Evolutionary conservation across 2,329 filamentous ascomycete genomes (phyloP), one percentile per base, ranked within the genome.

Genomic region (Talaromyces sp.): DNA sequence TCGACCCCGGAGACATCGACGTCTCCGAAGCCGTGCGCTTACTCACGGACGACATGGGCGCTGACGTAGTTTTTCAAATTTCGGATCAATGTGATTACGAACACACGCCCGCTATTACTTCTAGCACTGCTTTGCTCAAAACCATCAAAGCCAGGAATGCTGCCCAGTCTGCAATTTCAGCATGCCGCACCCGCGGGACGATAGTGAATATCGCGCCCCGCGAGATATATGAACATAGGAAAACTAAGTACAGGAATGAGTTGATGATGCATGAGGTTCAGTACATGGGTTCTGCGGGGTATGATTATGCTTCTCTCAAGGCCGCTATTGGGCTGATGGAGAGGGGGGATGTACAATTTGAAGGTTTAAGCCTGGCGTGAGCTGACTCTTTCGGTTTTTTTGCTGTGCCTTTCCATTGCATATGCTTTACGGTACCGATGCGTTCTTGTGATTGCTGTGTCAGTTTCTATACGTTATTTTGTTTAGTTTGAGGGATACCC

Each of bases 201-300:
- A 58, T 58, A 24, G 56, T 58, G 19, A 58, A 58, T 2, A 43
- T 58, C 7, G 50, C 50, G 10, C 50, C 50, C 3, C 50, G 50
- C 31, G n/a, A 35, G 7, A 35, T 54, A 11, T 54, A 37, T 6
- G 50, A 54, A 8, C 9, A 13, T 19, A 37, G 50, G 5, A 54
- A 54, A 11, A 54, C 31, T 31, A 54, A 54, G 16, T 22, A 37
- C 3, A 3, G 50, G 31, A 54, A 54, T 13, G 16, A 54, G 27
- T 22, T 54, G 50, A 54, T 54, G 50, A 54, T 56, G 52, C 31
- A 56, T 39, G 33, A 56, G 37, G 52, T 56, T 22, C 52, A 56
- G 11, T 56, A 22, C 13, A 22, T 56, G 31, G 31, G 52, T 3
- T 56, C 33, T 24, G 52, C 33, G 2, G 52, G 31, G 1, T 56